These are phyloP conservation scores for Amorphotheca resinae DNA, from an alignment of 495 filamentous ascomycete genomes.

Conservation along the genomic window DNA sequence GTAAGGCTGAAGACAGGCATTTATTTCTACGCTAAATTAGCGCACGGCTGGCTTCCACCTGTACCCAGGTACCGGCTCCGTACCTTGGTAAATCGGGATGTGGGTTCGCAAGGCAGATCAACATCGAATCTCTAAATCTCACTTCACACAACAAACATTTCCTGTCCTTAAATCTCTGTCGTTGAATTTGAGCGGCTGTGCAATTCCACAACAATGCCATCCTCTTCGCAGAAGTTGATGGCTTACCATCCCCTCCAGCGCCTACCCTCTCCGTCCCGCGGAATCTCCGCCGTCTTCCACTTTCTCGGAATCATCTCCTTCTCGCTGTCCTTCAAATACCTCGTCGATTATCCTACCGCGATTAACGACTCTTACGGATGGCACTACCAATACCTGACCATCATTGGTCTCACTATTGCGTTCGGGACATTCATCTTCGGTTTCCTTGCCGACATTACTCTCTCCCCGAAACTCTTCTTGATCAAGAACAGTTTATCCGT, in stretches of 20 bases:
- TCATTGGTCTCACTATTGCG: constrained; percentile 62
- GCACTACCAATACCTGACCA: constrained; percentile 77
- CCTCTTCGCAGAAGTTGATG: constrained; percentile 10
- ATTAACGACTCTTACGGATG: constrained; percentile 66
- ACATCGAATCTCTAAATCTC: too few relatives aligned
- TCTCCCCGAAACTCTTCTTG: constrained; percentile 50
- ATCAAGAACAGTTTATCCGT: constrained; percentile 69
- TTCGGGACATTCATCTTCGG: constrained; percentile 56
- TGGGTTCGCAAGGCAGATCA: too few relatives aligned
- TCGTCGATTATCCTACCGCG: constrained; percentile 25
- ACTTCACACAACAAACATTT: too few relatives aligned
- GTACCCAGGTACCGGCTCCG: background rate
- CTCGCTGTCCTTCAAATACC: constrained; percentile 52
- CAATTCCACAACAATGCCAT: constrained; percentile 13
- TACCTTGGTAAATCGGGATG: too few relatives aligned
- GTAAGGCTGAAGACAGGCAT: background rate
- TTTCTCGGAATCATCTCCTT: constrained; percentile 58
- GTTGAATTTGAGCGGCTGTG: constrained; percentile 6
- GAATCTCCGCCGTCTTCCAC: constrained; percentile 58
- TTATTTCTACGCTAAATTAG: background rate
- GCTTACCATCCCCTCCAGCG: constrained; percentile 59
- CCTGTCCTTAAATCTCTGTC: too few relatives aligned
- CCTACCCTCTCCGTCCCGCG: constrained; percentile 54
- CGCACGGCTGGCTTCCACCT: background rate
- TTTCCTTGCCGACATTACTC: constrained; percentile 62